Evolutionary conservation across 768 basidiomycete species (phyloP), one percentile per base, ranked within the genome.

Genomic region (Gloeophyllum trabeum): DNA sequence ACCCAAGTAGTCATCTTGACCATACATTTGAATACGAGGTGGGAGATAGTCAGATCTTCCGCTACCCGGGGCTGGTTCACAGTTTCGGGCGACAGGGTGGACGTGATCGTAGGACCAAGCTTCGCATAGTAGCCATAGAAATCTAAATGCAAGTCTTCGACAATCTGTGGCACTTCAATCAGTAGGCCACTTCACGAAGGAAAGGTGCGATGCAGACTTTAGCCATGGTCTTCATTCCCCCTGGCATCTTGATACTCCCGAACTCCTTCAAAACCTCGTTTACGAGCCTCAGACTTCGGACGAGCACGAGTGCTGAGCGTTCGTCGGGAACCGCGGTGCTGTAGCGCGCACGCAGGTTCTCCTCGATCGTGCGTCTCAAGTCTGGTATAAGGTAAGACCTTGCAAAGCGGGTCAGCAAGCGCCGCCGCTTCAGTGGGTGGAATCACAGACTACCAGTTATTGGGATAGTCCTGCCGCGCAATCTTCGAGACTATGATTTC

Each of bases 11-110:
- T 71, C 57, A 86, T 69, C 51, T 80, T 88, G 10, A 69, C 61
- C 35, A 92, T 62, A 49, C 75, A 78, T 57, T 93, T 91, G 66
- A 80, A 87, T 3, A 78, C 61, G 14, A 90, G 59, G 54, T 90
- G 80, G 2, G 75, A 73, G 13, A 86, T 48, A 50, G 61, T 64
- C 28, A 86, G 54, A 40, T 67, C 70, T 44, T 75, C 54, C 26
- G 61, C 48, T 42, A 69, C 62, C 52, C 62, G 54, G 53, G 64
- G 54, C 47, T 56, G 48, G 51, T 47, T 44, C 50, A 75, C 48
- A 53, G 62, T 56, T 21, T 56, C 46, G 10, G 59, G 55, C 19
- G 49, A 51, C 21, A 76, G 47, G 2, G 40, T 45, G 13, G 62
- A 49, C 12, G 63, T 50, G 12, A 66, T 51, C 10, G 58, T 61